These are phyloP conservation scores for Syzygium jambos DNA, from an alignment of 345 rosid species.

Conservation along the genomic window DNA sequence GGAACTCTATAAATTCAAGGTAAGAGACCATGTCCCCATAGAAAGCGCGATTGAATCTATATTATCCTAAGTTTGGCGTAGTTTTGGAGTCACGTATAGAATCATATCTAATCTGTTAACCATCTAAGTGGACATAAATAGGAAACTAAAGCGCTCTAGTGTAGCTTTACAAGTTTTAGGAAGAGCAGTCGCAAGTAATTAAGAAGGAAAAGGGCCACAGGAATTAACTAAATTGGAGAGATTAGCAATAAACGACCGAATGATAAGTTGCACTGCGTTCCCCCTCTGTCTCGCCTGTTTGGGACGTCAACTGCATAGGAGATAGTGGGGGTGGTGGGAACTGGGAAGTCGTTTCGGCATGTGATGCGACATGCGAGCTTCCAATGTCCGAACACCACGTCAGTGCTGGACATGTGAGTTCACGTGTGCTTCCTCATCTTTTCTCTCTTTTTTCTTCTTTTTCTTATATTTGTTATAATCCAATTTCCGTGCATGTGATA, in stretches of 20 bases:
- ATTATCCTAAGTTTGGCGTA: rapidly evolving
- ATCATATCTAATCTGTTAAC: not conserved
- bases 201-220: not conserved
- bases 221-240: not conserved
- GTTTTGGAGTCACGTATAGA: rapidly evolving
- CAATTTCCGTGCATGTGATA: not conserved
- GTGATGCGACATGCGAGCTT: not conserved
- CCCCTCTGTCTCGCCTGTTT: not conserved
- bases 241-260: not conserved
- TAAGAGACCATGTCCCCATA: rapidly evolving
- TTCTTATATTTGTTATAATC: not conserved
- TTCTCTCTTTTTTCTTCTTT: not conserved
- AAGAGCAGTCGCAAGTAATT: not conserved
- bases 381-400: not conserved
- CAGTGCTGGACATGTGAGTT: not conserved
- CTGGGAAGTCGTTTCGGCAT: not conserved
- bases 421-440: not conserved
- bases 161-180: not conserved
- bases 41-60: rapidly evolving
- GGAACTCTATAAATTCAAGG: not conserved
- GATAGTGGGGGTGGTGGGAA: not conserved
- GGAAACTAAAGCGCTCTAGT: not conserved
- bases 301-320: not conserved
- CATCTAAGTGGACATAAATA: rapidly evolving
- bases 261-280: not conserved